A percentile compares a stretch with the other conserved stretches of the same genome.
Conservation (phyloP, 352 stramenopile species). For the Globisporangium acanthophoron region DNA sequence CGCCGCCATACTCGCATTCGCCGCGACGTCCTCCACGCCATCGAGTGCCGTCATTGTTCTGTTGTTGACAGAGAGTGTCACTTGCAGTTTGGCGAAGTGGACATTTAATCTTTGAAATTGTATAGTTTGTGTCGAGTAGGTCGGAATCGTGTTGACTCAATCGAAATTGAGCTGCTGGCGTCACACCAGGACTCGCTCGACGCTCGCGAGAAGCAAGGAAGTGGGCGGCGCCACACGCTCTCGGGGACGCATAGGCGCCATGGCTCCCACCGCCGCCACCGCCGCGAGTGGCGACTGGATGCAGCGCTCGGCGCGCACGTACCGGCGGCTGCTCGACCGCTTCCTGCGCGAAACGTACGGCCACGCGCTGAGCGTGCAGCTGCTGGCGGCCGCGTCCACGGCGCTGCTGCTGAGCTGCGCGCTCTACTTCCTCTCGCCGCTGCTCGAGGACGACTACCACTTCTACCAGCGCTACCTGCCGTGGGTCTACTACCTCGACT, state of each 20-base stretch:
- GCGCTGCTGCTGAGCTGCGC: constrained; percentile 40
- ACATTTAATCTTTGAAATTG: too few species aligned
- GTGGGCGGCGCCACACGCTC: too few species aligned
- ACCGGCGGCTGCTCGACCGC: constrained; percentile 27
- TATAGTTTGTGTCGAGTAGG: too few species aligned
- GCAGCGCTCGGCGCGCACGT: constrained; percentile 10
- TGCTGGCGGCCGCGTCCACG: constrained; percentile 39
- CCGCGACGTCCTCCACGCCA: too few species aligned
- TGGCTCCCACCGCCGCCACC: background rate
- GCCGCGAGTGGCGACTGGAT: constrained; percentile 9
- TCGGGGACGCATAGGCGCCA: background rate
- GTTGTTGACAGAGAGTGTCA: too few species aligned
- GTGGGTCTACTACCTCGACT: constrained; percentile 52
- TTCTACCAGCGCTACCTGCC: constrained; percentile 47
- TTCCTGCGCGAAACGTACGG: constrained; percentile 54
- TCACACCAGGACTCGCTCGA: too few species aligned
- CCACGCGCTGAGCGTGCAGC: constrained; percentile 46
- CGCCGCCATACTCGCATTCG: too few species aligned
- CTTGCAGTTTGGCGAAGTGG: too few species aligned
- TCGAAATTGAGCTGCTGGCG: too few species aligned
- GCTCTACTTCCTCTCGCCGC: constrained; percentile 48
- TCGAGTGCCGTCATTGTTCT: too few species aligned
- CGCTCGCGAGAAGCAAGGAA: too few species aligned
- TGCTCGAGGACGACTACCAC: constrained; percentile 47
- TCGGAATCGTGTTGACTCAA: too few species aligned